These are phyloP conservation scores for Blastomyces parvus DNA, from an alignment of 2,329 filamentous ascomycete species.

Conservation along the genomic window DNA sequence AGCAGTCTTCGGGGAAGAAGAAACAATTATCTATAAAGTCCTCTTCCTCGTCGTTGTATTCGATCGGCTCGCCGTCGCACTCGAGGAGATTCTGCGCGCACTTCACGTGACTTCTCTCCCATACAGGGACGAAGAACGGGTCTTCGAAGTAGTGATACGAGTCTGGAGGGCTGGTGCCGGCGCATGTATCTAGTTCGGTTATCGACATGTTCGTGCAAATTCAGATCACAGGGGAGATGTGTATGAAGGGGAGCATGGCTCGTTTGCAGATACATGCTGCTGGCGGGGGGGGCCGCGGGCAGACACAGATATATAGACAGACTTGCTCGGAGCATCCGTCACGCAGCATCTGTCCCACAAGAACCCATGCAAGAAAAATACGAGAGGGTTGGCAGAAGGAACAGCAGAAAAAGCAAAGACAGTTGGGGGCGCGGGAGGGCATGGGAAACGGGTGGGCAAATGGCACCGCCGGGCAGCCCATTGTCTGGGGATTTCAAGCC, in stretches of 20 bases:
- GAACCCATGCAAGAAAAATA: background rate
- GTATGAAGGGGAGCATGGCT: background rate
- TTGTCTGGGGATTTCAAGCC: background rate
- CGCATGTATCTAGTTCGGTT: background rate
- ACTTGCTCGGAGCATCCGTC: background rate
- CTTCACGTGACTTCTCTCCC: conserved; percentile 31
- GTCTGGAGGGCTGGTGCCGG: conserved; percentile 1
- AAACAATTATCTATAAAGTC: conserved; percentile 36
- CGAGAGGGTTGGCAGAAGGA: background rate
- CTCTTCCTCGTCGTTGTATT: conserved; percentile 36
- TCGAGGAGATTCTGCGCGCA: conserved; percentile 34
- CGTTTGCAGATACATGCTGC: background rate
- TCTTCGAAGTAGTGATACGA: conserved; percentile 7
- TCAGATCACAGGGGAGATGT: background rate
- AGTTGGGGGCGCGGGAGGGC: background rate
- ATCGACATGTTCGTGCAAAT: conserved; percentile 1
- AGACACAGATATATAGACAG: too few relatives aligned
- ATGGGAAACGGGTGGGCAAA: background rate
- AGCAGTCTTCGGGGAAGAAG: conserved; percentile 38
- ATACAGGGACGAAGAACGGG: conserved; percentile 28
- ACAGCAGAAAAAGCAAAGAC: background rate
- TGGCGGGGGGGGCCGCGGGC: background rate
- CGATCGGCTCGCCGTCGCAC: conserved; percentile 33
- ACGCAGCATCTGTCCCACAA: background rate
- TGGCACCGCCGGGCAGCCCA: background rate